These are phyloP conservation scores for Colletotrichum sp. DNA, from an alignment of 2,329 filamentous ascomycete genomes.

Conservation along the genomic window DNA sequence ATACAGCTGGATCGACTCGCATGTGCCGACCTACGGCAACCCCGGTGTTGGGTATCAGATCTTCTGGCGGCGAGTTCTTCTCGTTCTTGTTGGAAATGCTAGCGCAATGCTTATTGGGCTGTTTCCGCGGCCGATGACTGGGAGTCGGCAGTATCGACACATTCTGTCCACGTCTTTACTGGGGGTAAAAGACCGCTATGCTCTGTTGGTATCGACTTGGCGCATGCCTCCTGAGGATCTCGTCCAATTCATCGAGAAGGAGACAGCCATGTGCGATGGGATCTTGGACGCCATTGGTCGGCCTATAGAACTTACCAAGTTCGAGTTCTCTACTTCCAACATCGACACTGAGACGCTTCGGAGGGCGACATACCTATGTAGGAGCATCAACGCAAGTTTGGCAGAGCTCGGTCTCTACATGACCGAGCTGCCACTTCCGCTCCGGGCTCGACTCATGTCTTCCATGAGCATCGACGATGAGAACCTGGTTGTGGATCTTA, in stretches of 20 bases:
- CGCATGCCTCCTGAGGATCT: not conserved
- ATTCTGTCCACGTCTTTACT: not conserved
- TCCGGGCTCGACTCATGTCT: not conserved
- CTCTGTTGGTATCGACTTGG: not conserved
- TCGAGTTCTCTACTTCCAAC: not conserved
- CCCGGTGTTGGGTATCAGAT: not conserved
- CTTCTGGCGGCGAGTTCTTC: not conserved
- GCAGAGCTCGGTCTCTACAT: not conserved
- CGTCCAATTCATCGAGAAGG: not conserved
- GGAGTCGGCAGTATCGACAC: not conserved
- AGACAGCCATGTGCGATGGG: not conserved
- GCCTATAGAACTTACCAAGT: not conserved
- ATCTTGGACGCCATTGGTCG: not conserved
- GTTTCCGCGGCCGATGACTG: not conserved
- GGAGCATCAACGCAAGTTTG: not conserved
- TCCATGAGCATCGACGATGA: not conserved
- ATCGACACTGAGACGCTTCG: not conserved
- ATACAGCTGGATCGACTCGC: not conserved
- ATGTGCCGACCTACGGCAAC: not conserved
- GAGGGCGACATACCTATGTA: not conserved
- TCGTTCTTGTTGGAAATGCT: not conserved
- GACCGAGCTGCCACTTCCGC: not conserved
- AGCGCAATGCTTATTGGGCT: not conserved
- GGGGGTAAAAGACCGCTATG: not conserved
- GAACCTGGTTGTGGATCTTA: not conserved